Percentiles rank a stretch among this genome's conserved stretches.
Evolutionary conservation across 2,329 filamentous ascomycete species (phyloP).

Genomic region (Trichoderma lentiforme): DNA sequence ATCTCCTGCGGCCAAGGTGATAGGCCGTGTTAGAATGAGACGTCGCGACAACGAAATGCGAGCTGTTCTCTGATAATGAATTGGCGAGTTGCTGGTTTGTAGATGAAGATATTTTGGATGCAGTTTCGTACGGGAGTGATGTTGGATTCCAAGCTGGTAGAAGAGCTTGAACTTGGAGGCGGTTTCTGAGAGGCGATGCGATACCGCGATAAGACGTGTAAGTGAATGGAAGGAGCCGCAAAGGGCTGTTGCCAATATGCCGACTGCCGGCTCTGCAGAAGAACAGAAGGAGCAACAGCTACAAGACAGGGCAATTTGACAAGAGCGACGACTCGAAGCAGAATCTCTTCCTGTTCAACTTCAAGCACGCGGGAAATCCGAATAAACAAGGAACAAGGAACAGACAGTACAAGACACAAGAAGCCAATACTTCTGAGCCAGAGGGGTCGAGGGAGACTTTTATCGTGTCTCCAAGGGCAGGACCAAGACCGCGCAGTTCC

Average conservation of each 20-base stretch:
- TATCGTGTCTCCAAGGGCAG: constrained; percentile 9
- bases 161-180: background rate
- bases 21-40: background rate
- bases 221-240: constrained; percentile 13
- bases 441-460: constrained; percentile 18
- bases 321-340: background rate
- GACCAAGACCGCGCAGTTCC: constrained; percentile 3
- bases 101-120: background rate
- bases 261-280: background rate
- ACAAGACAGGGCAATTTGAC: background rate
- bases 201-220: constrained; percentile 4
- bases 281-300: background rate
- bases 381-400: background rate
- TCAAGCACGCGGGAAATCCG: background rate
- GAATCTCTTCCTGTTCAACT: background rate
- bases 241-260: background rate
- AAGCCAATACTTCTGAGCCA: background rate
- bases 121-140: background rate
- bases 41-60: background rate
- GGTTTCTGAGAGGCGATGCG: background rate
- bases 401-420: background rate
- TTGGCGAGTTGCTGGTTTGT: background rate
- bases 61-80: background rate
- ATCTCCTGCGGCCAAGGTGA: background rate
- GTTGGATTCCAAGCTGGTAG: background rate